Conservation (phyloP, 2,329 filamentous ascomycete genomes). For the Diaporthe sp. region DNA sequence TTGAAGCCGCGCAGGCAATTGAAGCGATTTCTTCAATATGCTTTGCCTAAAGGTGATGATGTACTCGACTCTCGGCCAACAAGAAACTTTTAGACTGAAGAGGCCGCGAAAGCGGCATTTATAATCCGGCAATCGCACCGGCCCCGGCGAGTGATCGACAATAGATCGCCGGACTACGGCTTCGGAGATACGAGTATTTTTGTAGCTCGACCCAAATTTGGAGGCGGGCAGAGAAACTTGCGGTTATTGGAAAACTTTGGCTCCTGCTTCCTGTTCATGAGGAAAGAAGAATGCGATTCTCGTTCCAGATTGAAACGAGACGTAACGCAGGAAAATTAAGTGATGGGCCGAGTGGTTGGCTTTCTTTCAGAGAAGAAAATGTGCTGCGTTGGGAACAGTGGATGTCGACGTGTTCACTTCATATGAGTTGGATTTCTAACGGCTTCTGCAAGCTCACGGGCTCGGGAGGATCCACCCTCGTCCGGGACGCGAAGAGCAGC, state of each 20-base stretch:
- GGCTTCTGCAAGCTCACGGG: not conserved
- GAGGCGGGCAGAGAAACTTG: not conserved
- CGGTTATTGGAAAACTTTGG: not conserved
- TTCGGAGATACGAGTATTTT: constrained; percentile 20
- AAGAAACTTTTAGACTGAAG: not conserved
- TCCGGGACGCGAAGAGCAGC: not conserved
- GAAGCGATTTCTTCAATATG: no score
- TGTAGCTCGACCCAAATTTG: not conserved
- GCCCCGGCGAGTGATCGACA: not conserved
- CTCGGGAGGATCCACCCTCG: not conserved
- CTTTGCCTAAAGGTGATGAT: not conserved
- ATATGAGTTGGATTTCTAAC: not conserved
- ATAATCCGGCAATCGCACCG: constrained; percentile 1
- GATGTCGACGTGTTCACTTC: not conserved
- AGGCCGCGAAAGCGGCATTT: not conserved
- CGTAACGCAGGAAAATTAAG: not conserved
- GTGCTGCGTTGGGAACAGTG: not conserved
- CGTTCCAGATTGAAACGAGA: not conserved
- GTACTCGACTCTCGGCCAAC: not conserved
- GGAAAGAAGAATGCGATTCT: no score
- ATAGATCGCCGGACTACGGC: constrained; percentile 8
- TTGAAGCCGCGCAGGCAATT: not conserved
- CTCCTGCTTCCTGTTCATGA: not conserved
- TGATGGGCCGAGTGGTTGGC: not conserved
- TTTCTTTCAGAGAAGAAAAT: not conserved